Conservation (phyloP, 2,329 filamentous ascomycete genomes). For the Neofusicoccum ribis region DNA sequence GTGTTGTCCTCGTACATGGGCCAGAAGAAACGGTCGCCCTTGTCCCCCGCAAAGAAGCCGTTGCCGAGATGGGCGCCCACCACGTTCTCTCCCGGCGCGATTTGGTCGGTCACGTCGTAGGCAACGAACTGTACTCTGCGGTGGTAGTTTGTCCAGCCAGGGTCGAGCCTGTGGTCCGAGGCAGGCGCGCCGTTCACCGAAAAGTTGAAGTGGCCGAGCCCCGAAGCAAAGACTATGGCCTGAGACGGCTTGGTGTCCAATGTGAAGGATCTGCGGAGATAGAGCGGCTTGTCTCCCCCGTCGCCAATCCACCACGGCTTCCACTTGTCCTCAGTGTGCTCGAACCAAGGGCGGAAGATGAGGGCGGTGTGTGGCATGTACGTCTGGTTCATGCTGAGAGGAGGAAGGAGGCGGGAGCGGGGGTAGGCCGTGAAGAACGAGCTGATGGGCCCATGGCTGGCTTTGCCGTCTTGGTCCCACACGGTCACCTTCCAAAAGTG, state of each 20-base stretch:
- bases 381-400: slow-evolving; percentile 46
- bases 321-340: slow-evolving; percentile 42
- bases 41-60: slow-evolving; percentile 49
- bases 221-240: slow-evolving; percentile 41
- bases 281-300: slow-evolving; percentile 43
- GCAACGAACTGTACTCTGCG: slow-evolving; percentile 45
- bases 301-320: slow-evolving; percentile 45
- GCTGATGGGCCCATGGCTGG: slow-evolving; percentile 29
- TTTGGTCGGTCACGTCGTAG: slow-evolving; percentile 43
- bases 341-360: slow-evolving; percentile 46
- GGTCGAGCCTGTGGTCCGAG: slow-evolving; percentile 35
- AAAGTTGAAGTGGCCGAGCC: slow-evolving; percentile 44
- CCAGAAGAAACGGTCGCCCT: slow-evolving; percentile 47
- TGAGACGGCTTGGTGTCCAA: slow-evolving; percentile 33
- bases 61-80: slow-evolving; percentile 45
- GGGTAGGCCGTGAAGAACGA: slow-evolving; percentile 45
- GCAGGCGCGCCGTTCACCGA: slow-evolving; percentile 37
- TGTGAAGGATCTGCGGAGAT: slow-evolving; percentile 38
- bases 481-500: slow-evolving; percentile 41
- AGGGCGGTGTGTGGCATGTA: slow-evolving; percentile 46
- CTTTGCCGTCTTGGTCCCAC: slow-evolving; percentile 37
- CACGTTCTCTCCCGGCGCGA: slow-evolving; percentile 36
- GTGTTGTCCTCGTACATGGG: slow-evolving; percentile 47
- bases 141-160: slow-evolving; percentile 46
- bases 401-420: slow-evolving; percentile 37